Conservation (phyloP, 75 land plant species). For the Sequoia sempervirens region DNA sequence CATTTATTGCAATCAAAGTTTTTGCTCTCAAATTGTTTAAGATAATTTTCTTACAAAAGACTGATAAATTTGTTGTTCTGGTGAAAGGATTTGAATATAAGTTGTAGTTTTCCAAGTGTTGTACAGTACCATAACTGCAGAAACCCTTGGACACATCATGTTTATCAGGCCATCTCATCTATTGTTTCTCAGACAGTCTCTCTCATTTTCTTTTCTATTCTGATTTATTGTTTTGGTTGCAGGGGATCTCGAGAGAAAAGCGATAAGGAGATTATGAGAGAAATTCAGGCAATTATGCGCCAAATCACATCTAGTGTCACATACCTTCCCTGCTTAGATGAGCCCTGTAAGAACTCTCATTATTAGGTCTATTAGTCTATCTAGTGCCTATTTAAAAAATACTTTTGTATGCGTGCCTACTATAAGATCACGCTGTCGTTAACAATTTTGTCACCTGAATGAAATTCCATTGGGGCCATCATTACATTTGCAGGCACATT, state of each 20-base stretch:
- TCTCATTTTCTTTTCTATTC: background rate
- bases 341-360: conserved; percentile 37
- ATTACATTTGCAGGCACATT: conserved; percentile 42
- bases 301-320: conserved; percentile 95
- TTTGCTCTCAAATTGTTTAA: background rate
- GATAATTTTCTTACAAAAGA: background rate
- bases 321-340: conserved; percentile 86
- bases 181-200: background rate
- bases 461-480: background rate
- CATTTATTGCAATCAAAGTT: background rate
- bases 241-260: conserved; percentile 79
- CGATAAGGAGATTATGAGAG: conserved; percentile 93
- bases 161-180: background rate
- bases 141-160: background rate
- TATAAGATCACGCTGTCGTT: background rate
- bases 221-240: conserved; percentile 1
- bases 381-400: background rate
- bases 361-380: background rate
- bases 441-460: background rate
- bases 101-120: background rate
- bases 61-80: background rate
- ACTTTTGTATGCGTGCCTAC: background rate
- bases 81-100: background rate
- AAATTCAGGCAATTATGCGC: conserved; percentile 95
- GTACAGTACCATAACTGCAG: background rate